Base-by-base conservation (phyloP, 2,329 filamentous ascomycete species). In the Seiridium cupressi region DNA sequence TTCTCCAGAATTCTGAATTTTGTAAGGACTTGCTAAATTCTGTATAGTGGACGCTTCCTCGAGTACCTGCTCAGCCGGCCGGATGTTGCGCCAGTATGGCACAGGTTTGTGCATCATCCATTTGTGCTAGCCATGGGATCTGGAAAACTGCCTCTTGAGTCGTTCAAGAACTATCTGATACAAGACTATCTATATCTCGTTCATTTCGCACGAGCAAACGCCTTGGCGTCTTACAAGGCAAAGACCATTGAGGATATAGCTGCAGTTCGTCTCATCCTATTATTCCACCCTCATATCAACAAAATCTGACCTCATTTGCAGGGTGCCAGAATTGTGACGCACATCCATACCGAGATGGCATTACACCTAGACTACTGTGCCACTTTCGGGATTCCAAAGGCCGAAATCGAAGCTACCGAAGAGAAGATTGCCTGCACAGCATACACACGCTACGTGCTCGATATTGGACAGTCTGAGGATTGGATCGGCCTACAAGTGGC, bases 131-230 rank as follows among this genome's bases (percentile, higher is more conserved):
- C 84, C 11, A 80, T 98, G 70, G 93, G 90, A 0, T 81, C 89
- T 61, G 93, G 92, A 0, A 89, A 84, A 6, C 78, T 98, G 26
- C 89, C 91, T 0, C 67, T 89, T 1, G 85, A 90, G 48, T 89
- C 87, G 0, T 98, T 97, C 80, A 95, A 93, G 73, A 84, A 89
- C 44, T 98, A 97, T 72, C 85, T 98, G 59, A 83, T 95, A 8
- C 94, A 98, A 68, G 94, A 98, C 69, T 97, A 97, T 69, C 81
- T 97, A 4, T 98, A 95, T 70, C 78, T 97, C 48, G 90, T 95
- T 51, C 93, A 97, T 69, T 98, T 97, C 74, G 88, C 93, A 2
- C 84, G 94, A 65, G 93, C 93, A 51, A 94, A 93, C 71, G 89
- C 92, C 6, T 81, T 98, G 7, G 90, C 91, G 2, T 88, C 89